Evolutionary conservation across 1,139 yeast genomes (phyloP), one percentile per base, ranked within the genome.

Genomic region (Hansenula anomala): DNA sequence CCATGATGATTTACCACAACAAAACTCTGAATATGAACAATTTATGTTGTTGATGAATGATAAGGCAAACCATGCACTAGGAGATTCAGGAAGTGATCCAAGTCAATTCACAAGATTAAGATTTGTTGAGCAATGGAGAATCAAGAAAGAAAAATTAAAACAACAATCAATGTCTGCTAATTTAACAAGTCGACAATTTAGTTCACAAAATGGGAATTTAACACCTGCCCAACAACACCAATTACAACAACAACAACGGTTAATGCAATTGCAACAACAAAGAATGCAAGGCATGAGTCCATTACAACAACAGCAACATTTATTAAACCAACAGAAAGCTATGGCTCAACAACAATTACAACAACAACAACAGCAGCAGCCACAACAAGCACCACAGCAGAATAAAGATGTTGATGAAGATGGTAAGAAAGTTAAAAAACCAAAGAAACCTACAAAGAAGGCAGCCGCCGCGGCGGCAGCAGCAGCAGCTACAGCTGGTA

Each of bases 21-120:
- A 85, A 52, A 82, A 86, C 28, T 80, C 90, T 3, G 95, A 89
- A 48, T 89, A 86, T 61, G 97, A 92, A 61, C 96, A 87, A 57
- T 70, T 89, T 56, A 90, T 92, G 97, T 64, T 78, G 30, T 56
- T 62, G 3, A 53, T 63, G 61, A 60, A 54, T 38, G 68, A 62
- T 36, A 55, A 59, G 35, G 58, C 61, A 0, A 52, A 58, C 6
- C 16, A 24, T 23, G 12, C 28, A n/a, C 10, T 32, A 9, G 54
- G 60, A 5, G 41, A 41, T 19, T 34, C 34, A 7, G 37, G 38
- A 22, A 40, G 42, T n/a, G 48, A 48, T 14, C 49, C 64, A 11
- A 55, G 61, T 1, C 74, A 72, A 45, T 73, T 73, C 46, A 63
- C 70, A 42, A 62, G 78, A 47, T 49, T 73, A 40, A 69, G 69